Percentiles rank a stretch among this genome's conserved stretches.
Evolutionary conservation across 2,329 filamentous ascomycete genomes (phyloP).

Genomic region (Phaeoacremonium minimum): DNA sequence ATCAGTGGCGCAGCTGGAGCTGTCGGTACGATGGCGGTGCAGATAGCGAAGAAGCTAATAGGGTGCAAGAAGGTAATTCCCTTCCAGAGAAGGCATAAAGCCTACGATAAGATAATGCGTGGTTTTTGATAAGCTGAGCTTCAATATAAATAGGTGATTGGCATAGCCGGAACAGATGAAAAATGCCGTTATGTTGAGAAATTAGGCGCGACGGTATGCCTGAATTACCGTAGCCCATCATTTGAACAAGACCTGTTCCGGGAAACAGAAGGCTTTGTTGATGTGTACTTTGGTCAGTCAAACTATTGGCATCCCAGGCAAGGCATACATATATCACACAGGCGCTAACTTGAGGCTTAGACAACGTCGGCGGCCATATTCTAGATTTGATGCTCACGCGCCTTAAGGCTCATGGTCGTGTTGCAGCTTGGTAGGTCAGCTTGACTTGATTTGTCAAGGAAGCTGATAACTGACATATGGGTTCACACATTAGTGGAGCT

Average conservation of each 20-base stretch:
- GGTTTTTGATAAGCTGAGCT: too few relatives aligned
- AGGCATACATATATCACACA: too few relatives aligned
- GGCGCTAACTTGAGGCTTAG: too few relatives aligned
- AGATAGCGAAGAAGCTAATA: conserved; percentile 68
- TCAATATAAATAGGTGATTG: too few relatives aligned
- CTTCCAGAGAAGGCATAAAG: too few relatives aligned
- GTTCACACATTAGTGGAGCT: too few relatives aligned
- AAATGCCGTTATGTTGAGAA: conserved; percentile 47
- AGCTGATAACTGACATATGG: too few relatives aligned
- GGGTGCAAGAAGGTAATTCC: conserved; percentile 45
- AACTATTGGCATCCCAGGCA: too few relatives aligned
- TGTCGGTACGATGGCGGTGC: conserved; percentile 70
- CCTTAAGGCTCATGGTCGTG: too few relatives aligned
- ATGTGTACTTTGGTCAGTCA: conserved; percentile 63
- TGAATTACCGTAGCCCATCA: conserved; percentile 55
- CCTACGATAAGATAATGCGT: too few relatives aligned
- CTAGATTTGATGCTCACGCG: conserved; percentile 3
- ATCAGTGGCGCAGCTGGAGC: conserved; percentile 76
- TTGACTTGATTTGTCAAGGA: too few relatives aligned
- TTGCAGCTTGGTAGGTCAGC: too few relatives aligned
- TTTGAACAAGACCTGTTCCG: conserved; percentile 48
- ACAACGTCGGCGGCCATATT: conserved; percentile 34
- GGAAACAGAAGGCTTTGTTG: conserved; percentile 49
- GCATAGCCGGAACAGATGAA: conserved; percentile 61
- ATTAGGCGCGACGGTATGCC: conserved; percentile 53